A percentile compares a stretch with the other conserved stretches of the same genome.
phyloP scores from a whole-genome alignment of 2,329 filamentous ascomycete species.

The Colletotrichum echinochloae region DNA sequence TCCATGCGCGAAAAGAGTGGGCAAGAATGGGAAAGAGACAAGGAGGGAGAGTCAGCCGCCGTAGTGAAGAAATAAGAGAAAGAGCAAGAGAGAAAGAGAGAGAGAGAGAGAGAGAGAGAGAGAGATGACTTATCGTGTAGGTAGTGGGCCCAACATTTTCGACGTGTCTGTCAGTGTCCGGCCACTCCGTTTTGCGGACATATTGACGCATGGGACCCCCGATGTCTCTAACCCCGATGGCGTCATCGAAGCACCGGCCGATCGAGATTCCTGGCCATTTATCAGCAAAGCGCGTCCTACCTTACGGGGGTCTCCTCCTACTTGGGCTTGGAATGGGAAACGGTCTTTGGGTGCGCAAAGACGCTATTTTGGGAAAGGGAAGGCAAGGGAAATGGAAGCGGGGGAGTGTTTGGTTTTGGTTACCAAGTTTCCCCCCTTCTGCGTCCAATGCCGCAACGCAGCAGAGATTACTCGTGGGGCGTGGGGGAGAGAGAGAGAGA shows the following conservation, averaged over 20 bases:
- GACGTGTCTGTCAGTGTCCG: not conserved
- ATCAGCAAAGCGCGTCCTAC: slow-evolving; percentile 12
- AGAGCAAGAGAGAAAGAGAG: not conserved
- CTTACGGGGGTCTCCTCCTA: not conserved
- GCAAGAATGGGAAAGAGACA: not conserved
- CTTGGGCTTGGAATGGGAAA: not conserved
- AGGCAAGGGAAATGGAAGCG: too few species aligned
- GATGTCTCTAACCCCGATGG: slow-evolving; percentile 32
- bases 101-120: not conserved
- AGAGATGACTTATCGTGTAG: not conserved
- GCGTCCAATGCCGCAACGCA: slow-evolving; percentile 11
- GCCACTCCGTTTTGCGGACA: not conserved
- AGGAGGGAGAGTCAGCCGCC: not conserved
- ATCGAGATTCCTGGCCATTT: slow-evolving; percentile 31
- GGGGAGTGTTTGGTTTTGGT: not conserved
- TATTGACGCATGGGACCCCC: not conserved
- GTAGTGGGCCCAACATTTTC: not conserved
- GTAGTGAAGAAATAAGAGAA: too few species aligned
- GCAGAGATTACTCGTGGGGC: slow-evolving; percentile 10
- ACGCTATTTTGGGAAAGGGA: not conserved
- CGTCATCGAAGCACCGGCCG: slow-evolving; percentile 35
- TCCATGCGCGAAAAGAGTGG: not conserved
- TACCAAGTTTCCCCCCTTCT: not conserved
- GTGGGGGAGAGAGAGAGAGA: not conserved
- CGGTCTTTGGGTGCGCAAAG: not conserved